Base-by-base conservation (phyloP, 768 basidiomycete genomes). In the Boletus rubescentipes region DNA sequence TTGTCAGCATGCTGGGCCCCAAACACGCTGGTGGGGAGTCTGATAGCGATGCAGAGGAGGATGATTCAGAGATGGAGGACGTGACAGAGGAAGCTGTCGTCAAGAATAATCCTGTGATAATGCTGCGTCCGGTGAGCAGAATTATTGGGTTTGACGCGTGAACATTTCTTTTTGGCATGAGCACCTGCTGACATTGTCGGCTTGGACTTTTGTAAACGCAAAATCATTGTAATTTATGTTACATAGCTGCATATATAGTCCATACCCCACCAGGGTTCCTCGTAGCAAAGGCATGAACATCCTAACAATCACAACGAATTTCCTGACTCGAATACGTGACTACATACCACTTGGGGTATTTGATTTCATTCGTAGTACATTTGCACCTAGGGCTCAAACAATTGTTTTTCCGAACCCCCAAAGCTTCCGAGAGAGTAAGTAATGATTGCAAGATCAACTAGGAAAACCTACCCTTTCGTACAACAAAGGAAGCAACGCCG, bases 1-100 rank as follows among this genome's bases (percentile, higher is more conserved):
- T 85, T 3, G 76, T 85, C 59, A 87, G 85, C 59, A 82, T 87
- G 70, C 79, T 86, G 48, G 83, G 84, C 2, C 59, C 81, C 12
- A 80, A 80, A 35, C 77, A 80, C 49, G 68, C 78, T 34, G 70
- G 80, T 23, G 65, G 77, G 49, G 71, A 75, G 21, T 79, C 82
- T 3, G 86, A 86, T 58, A 87, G 86, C 60, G 86, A 85, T 39
- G 81, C 77, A 5, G 74, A 73, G 42, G 82, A 82, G 5, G 72
- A 73, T 30, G 84, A 82, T 49, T 79, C 69, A 11, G 75, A 81
- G 53, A 63, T 76, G 54, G 82, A 79, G 54, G 75, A 77, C 38
- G 71, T 72, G 29, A 65, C 70, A 2, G 74, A 76, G 49, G 67
- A 71, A 39, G 71, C 59, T 26, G 63, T 69, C 37, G 75, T 77